Evolutionary conservation across 345 rosid genomes (phyloP).

Genomic region (Populus alba): DNA sequence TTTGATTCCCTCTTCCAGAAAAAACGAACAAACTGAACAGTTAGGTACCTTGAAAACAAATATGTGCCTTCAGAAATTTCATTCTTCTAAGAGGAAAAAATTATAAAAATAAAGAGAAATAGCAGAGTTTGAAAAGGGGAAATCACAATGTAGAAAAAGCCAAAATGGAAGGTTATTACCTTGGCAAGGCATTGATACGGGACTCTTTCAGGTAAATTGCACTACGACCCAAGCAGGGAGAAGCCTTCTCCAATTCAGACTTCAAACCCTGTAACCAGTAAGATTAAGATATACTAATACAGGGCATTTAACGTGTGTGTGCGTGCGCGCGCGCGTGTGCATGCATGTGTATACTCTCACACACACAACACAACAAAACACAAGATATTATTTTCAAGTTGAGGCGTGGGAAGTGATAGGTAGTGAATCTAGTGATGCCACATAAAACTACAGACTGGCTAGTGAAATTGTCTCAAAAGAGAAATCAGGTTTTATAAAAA

Average conservation of each 20-base stretch:
- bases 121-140: not conserved
- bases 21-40: slow-evolving; percentile 97
- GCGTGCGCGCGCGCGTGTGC: not conserved
- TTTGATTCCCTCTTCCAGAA: slow-evolving; percentile 99
- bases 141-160: not conserved
- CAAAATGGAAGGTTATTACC: slow-evolving; percentile 36
- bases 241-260: slow-evolving; percentile 92
- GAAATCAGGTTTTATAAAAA: not conserved
- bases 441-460: not conserved
- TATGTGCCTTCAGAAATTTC: not conserved
- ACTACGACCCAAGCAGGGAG: slow-evolving; percentile 81
- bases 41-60: slow-evolving; percentile 66
- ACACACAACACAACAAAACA: not conserved
- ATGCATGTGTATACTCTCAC: no score
- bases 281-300: not conserved
- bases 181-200: slow-evolving; percentile 72
- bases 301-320: not conserved
- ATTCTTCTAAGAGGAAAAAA: not conserved
- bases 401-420: not conserved
- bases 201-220: slow-evolving; percentile 86
- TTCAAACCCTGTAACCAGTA: slow-evolving; percentile 62
- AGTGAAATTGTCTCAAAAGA: not conserved
- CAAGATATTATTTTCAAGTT: not conserved
- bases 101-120: slow-evolving; percentile 3
- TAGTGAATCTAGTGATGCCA: not conserved